Percentiles rank a stretch among this genome's conserved stretches.
Evolutionary conservation across 345 rosid species (phyloP).

Genomic region (Toxicodendron radicans): DNA sequence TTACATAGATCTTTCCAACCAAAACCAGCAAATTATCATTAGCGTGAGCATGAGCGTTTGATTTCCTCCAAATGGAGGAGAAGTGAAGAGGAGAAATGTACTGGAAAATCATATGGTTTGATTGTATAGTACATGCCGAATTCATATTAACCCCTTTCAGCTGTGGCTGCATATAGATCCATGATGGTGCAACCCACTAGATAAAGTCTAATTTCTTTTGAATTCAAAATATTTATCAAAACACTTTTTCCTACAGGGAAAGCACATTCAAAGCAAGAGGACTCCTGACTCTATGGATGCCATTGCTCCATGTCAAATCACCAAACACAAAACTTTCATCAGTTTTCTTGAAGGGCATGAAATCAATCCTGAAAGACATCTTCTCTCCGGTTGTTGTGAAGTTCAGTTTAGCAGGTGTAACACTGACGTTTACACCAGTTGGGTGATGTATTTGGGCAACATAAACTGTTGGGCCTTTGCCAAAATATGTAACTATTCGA

Average conservation of each 20-base stretch:
- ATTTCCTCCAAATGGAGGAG: background rate
- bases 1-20: background rate
- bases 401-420: slow-evolving; percentile 41
- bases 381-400: slow-evolving; percentile 39
- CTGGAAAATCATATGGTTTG: background rate
- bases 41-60: background rate
- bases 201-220: background rate
- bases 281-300: slow-evolving; percentile 38
- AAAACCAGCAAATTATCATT: background rate
- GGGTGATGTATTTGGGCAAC: slow-evolving; percentile 34
- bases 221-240: slow-evolving; percentile 4
- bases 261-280: slow-evolving; percentile 44
- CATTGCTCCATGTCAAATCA: slow-evolving; percentile 50
- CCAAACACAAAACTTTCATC: slow-evolving; percentile 45
- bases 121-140: background rate
- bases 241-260: slow-evolving; percentile 24
- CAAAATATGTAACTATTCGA: slow-evolving; percentile 45
- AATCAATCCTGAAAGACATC: slow-evolving; percentile 38
- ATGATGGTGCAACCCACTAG: background rate
- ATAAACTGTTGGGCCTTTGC: slow-evolving; percentile 35
- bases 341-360: slow-evolving; percentile 35
- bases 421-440: slow-evolving; percentile 36
- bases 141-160: background rate
- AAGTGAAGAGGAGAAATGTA: too few relatives aligned
- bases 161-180: background rate